Evolutionary conservation across 805 yeast genomes (phyloP).

Genomic region (Novakomyces olei): DNA sequence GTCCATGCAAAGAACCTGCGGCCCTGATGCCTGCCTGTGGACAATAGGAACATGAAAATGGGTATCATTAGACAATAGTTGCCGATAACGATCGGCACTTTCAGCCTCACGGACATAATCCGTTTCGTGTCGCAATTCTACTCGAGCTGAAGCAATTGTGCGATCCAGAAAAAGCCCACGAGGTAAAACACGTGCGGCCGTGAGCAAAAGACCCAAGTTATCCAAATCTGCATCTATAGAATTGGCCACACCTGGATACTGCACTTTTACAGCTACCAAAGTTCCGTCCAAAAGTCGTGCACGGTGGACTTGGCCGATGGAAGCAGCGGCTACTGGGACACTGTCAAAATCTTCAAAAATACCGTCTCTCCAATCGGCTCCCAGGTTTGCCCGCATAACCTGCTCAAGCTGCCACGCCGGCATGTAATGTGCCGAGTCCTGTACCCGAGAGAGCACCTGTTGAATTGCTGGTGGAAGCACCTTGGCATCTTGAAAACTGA

Average conservation of each 20-base stretch:
- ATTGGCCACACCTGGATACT: slow-evolving; percentile 89
- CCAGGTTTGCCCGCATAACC: slow-evolving; percentile 52
- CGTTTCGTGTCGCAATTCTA: slow-evolving; percentile 92
- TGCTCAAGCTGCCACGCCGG: slow-evolving; percentile 72
- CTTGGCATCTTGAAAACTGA: slow-evolving; percentile 47
- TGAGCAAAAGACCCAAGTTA: slow-evolving; percentile 54
- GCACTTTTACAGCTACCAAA: slow-evolving; percentile 75
- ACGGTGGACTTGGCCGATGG: slow-evolving; percentile 87
- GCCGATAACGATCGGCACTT: slow-evolving; percentile 44
- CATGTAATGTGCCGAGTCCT: slow-evolving; percentile 91
- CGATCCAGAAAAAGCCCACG: slow-evolving; percentile 79
- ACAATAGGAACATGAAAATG: slow-evolving; percentile 67
- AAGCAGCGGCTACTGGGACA: slow-evolving; percentile 88
- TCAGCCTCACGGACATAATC: slow-evolving; percentile 81
- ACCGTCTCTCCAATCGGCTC: slow-evolving; percentile 51
- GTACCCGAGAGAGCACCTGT: slow-evolving; percentile 58
- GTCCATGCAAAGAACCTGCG: slow-evolving; percentile 75
- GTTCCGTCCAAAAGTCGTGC: slow-evolving; percentile 26
- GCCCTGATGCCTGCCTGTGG: slow-evolving; percentile 52
- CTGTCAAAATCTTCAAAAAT: slow-evolving; percentile 56
- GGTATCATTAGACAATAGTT: slow-evolving; percentile 34
- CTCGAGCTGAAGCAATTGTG: slow-evolving; percentile 79
- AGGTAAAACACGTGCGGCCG: slow-evolving; percentile 73
- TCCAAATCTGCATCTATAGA: slow-evolving; percentile 87
- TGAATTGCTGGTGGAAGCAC: slow-evolving; percentile 53